A percentile compares a stretch with the other conserved stretches of the same genome.
These are phyloP conservation scores for Paramecium bursaria DNA, from an alignment of 73 alveolate genomes.

Conservation along the genomic window DNA sequence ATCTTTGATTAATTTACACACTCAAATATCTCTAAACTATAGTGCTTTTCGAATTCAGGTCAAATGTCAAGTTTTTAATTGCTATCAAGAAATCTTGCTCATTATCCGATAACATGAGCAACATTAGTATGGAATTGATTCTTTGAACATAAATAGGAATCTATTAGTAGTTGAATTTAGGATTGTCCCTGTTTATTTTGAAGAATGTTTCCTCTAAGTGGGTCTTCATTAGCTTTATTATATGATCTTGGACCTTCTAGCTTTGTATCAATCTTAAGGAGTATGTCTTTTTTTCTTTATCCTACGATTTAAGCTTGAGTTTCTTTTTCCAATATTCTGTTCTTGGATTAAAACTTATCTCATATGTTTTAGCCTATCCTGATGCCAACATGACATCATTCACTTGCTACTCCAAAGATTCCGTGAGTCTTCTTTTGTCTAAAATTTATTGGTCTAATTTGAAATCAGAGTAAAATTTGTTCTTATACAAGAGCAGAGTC, in stretches of 20 bases:
- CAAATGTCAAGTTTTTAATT: background rate
- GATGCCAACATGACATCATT: slow-evolving; percentile 41
- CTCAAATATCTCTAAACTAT: background rate
- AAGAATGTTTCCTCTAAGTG: background rate
- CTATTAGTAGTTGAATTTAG: slow-evolving; percentile 3
- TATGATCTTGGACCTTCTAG: background rate
- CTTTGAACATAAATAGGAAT: background rate
- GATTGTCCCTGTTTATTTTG: background rate
- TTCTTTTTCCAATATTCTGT: slow-evolving; percentile 46
- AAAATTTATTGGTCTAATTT: background rate
- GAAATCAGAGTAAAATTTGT: background rate
- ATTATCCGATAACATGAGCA: background rate
- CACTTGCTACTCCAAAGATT: slow-evolving; percentile 39
- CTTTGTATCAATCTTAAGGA: slow-evolving; percentile 7
- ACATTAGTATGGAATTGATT: background rate
- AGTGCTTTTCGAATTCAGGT: background rate
- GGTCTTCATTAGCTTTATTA: background rate
- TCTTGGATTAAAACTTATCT: slow-evolving; percentile 43
- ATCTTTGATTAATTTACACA: too few species aligned
- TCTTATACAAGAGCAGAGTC: slow-evolving; percentile 11
- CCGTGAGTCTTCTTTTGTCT: background rate
- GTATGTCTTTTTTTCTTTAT: background rate
- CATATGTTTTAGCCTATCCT: slow-evolving; percentile 8
- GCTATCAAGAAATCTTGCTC: background rate
- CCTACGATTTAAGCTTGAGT: background rate